These are phyloP conservation scores for Glycine tomentella DNA, from an alignment of 306 rosid species.

Conservation along the genomic window DNA sequence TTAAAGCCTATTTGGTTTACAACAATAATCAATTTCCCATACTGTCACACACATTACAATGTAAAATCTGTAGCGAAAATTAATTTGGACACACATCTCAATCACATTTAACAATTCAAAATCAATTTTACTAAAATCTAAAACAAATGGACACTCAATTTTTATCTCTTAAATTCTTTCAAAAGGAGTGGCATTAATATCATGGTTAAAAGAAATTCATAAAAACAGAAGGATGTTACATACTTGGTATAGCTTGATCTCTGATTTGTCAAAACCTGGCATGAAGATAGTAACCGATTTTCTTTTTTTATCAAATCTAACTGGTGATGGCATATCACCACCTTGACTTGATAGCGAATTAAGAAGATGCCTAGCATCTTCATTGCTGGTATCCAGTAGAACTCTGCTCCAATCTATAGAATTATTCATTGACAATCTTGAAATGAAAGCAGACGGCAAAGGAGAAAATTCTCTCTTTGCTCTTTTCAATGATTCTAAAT, in stretches of 20 bases:
- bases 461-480: constrained; percentile 65
- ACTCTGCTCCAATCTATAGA: constrained; percentile 67
- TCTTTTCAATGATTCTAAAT: constrained; percentile 56
- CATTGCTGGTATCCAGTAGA: constrained; percentile 48
- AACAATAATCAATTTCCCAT: background rate
- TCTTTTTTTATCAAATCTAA: constrained; percentile 70
- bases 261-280: constrained; percentile 96
- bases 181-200: constrained; percentile 11
- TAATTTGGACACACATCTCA: background rate
- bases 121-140: background rate
- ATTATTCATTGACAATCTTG: constrained; percentile 55
- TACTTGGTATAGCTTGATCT: constrained; percentile 94
- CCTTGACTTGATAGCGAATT: constrained; percentile 52
- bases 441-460: constrained; percentile 72
- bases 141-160: background rate
- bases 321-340: constrained; percentile 54
- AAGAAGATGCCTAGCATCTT: constrained; percentile 70
- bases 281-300: constrained; percentile 75
- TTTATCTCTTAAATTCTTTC: constrained; percentile 29
- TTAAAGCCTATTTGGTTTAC: background rate
- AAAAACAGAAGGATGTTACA: constrained; percentile 33
- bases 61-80: background rate
- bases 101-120: background rate
- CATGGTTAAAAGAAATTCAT: background rate
- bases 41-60: background rate